phyloP scores from a whole-genome alignment of 106 monocot species.

The Agapanthus africanus region DNA sequence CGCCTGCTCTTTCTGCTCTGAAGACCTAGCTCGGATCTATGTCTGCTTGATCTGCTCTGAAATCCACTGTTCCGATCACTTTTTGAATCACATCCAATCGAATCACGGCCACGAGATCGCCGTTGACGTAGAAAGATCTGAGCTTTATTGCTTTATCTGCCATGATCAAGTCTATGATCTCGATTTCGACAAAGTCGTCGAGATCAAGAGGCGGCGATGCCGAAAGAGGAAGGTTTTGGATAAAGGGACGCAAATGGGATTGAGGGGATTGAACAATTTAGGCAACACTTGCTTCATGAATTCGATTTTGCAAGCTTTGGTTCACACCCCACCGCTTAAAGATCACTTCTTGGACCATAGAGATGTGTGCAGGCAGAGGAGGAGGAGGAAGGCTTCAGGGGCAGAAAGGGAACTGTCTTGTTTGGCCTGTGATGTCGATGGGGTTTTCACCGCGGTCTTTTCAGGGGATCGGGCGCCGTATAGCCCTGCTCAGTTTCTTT shows the following conservation, averaged over 20 bases:
- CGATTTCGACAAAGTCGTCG: slow-evolving; percentile 36
- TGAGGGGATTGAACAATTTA: slow-evolving; percentile 64
- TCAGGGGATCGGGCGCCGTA: slow-evolving; percentile 48
- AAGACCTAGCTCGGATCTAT: slow-evolving; percentile 17
- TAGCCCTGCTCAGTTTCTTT: slow-evolving; percentile 57
- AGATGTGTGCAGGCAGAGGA: slow-evolving; percentile 25
- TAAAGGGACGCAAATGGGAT: slow-evolving; percentile 15
- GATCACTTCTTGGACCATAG: slow-evolving; percentile 42
- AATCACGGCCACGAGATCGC: slow-evolving; percentile 40
- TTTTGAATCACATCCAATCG: slow-evolving; percentile 16
- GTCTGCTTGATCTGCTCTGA: slow-evolving; percentile 46
- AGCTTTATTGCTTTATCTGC: slow-evolving; percentile 60
- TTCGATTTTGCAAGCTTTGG: slow-evolving; percentile 52
- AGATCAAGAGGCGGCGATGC: slow-evolving; percentile 8
- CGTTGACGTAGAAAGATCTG: slow-evolving; percentile 49
- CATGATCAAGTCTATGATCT: slow-evolving; percentile 58
- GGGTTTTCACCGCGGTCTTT: slow-evolving; percentile 28
- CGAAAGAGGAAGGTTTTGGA: background rate
- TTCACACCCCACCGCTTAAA: slow-evolving; percentile 44
- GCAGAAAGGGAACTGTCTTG: slow-evolving; percentile 22
- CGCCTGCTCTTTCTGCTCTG: slow-evolving; percentile 21
- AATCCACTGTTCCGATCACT: slow-evolving; percentile 34
- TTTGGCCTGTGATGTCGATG: slow-evolving; percentile 42
- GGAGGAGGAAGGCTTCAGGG: slow-evolving; percentile 25
- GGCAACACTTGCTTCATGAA: slow-evolving; percentile 75